Percentiles rank a stretch among this genome's conserved stretches.
phyloP scores from a whole-genome alignment of 2,329 filamentous ascomycete species.

The Alternaria sp. region DNA sequence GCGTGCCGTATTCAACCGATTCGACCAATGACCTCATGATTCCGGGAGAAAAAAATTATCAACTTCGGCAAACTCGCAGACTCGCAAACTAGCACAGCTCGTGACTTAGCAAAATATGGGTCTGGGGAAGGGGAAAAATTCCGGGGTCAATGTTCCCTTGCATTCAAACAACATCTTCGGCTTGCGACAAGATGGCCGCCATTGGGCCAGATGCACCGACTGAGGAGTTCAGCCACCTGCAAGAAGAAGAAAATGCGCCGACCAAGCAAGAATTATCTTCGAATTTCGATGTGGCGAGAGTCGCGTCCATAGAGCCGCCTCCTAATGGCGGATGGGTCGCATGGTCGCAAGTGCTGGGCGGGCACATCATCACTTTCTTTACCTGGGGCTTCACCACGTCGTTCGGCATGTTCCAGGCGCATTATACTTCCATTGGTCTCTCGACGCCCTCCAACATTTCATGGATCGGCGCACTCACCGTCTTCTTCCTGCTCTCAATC shows the following conservation, averaged over 20 bases:
- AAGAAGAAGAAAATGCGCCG: background rate
- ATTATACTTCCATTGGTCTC: constrained; percentile 34
- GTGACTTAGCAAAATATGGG: constrained; percentile 13
- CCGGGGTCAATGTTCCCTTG: constrained; percentile 4
- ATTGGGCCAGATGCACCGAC: constrained; percentile 6
- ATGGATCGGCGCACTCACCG: constrained; percentile 49
- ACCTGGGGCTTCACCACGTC: constrained; percentile 49
- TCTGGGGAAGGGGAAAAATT: constrained; percentile 1
- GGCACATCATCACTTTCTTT: constrained; percentile 54
- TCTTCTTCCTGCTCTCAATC: constrained; percentile 42
- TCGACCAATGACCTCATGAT: constrained; percentile 4
- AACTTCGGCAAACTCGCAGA: constrained; percentile 4
- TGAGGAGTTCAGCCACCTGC: constrained; percentile 3
- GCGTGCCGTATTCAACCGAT: background rate
- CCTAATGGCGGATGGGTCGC: constrained; percentile 58
- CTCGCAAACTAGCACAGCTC: background rate
- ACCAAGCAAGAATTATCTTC: constrained; percentile 7
- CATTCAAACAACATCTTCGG: background rate
- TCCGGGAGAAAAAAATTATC: background rate
- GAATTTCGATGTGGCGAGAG: constrained; percentile 10
- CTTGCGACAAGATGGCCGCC: constrained; percentile 10
- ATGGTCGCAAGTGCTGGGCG: constrained; percentile 54
- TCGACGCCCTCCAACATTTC: constrained; percentile 36
- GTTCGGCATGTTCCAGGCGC: constrained; percentile 47
- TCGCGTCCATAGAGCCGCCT: constrained; percentile 26